Evolutionary conservation across 345 rosid genomes (phyloP).

Genomic region (Aegle marmelos): DNA sequence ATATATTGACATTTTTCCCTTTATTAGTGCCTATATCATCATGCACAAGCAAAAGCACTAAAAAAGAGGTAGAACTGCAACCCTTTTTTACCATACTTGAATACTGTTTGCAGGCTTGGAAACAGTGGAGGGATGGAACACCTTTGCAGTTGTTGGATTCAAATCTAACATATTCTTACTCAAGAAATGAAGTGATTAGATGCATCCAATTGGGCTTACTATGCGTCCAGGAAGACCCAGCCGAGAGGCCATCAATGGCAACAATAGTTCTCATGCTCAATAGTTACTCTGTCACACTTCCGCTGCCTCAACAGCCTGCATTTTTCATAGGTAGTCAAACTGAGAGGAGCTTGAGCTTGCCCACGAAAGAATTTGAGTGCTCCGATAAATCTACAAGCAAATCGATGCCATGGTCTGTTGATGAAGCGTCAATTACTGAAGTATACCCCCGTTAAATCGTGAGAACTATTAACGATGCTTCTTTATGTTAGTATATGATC

Average conservation of each 20-base stretch:
- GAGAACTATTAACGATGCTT: not conserved
- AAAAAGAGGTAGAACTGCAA: not conserved
- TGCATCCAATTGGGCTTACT: slow-evolving; percentile 35
- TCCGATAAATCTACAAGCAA: slow-evolving; percentile 14
- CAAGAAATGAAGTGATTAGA: slow-evolving; percentile 20
- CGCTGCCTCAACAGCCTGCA: slow-evolving; percentile 18
- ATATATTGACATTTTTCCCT: not conserved
- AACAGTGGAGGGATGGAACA: slow-evolving; percentile 22
- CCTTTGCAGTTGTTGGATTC: slow-evolving; percentile 19
- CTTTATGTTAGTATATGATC: not conserved
- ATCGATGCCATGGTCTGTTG: slow-evolving; percentile 25
- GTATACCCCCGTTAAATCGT: slow-evolving; percentile 33
- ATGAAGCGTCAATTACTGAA: slow-evolving; percentile 33
- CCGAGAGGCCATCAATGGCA: slow-evolving; percentile 37
- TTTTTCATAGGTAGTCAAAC: slow-evolving; percentile 5
- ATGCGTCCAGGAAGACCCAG: slow-evolving; percentile 33
- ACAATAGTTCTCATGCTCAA: slow-evolving; percentile 29
- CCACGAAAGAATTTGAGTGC: not conserved
- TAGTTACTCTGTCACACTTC: slow-evolving; percentile 21
- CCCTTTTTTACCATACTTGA: not conserved
- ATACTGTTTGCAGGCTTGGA: slow-evolving; percentile 25
- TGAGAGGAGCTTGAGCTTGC: not conserved
- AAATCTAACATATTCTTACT: slow-evolving; percentile 6
- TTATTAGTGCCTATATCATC: not conserved
- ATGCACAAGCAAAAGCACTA: too few species aligned